phyloP scores from a whole-genome alignment of 2,329 filamentous ascomycete genomes.

The Exophiala sideris region DNA sequence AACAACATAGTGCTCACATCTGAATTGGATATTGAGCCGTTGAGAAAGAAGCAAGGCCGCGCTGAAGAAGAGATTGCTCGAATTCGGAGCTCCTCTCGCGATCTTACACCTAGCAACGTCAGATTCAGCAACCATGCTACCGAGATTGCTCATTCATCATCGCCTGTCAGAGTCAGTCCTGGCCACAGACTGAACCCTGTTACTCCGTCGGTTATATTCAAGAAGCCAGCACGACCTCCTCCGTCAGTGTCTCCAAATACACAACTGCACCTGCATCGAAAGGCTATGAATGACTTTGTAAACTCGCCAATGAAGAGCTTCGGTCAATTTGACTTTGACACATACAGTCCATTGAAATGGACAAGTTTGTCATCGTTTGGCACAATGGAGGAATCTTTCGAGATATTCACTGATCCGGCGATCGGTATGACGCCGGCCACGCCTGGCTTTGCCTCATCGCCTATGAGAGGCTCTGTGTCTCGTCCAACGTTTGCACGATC shows the following conservation, averaged over 20 bases:
- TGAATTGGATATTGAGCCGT: constrained; percentile 62
- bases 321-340: constrained; percentile 40
- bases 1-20: constrained; percentile 66
- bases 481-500: constrained; percentile 47
- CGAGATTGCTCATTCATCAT: constrained; percentile 24
- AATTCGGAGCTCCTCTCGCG: constrained; percentile 85
- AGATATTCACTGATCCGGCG: constrained; percentile 52
- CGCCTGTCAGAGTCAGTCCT: constrained; percentile 21
- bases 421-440: constrained; percentile 36
- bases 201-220: constrained; percentile 53
- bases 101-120: constrained; percentile 66
- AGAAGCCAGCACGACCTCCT: constrained; percentile 65
- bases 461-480: constrained; percentile 53
- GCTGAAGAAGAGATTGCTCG: constrained; percentile 95
- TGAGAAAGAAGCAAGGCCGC: constrained; percentile 73
- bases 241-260: constrained; percentile 89
- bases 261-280: constrained; percentile 82
- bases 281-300: constrained; percentile 75
- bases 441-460: constrained; percentile 46
- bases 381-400: constrained; percentile 50
- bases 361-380: constrained; percentile 38
- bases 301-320: constrained; percentile 64
- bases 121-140: constrained; percentile 48
- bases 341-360: constrained; percentile 52
- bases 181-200: constrained; percentile 13